A percentile compares a stretch with the other conserved stretches of the same genome.
These are phyloP conservation scores for Adansonia digitata DNA, from an alignment of 345 rosid species.

Conservation along the genomic window DNA sequence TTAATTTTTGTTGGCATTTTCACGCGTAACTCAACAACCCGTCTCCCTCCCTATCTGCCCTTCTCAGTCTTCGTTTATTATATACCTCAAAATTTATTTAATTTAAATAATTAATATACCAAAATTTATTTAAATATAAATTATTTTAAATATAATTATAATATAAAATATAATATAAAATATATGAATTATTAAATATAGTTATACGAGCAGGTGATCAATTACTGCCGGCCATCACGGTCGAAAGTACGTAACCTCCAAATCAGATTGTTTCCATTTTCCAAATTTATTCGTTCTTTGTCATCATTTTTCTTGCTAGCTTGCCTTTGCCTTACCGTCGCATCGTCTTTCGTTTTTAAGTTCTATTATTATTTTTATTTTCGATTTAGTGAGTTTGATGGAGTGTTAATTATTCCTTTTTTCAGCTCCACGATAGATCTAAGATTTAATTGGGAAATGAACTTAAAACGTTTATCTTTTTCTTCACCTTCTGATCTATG, in stretches of 20 bases:
- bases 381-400: neutral
- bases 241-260: neutral
- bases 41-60: slow-evolving; percentile 1
- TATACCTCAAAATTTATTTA: no score
- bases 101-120: no score
- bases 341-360: no score
- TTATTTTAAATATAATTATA: no score
- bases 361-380: no score
- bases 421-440: neutral
- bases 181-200: no score
- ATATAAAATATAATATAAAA: no score
- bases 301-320: no score
- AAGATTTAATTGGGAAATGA: neutral
- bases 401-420: neutral
- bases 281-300: neutral
- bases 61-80: no score
- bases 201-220: neutral
- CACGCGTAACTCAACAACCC: neutral
- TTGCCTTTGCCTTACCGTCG: no score
- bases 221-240: neutral
- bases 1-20: neutral
- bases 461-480: neutral
- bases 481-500: no score
- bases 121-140: no score
- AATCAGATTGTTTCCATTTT: neutral